A percentile compares a stretch with the other conserved stretches of the same genome.
Conservation (phyloP, 345 rosid genomes). For the Pistacia atlantica region DNA sequence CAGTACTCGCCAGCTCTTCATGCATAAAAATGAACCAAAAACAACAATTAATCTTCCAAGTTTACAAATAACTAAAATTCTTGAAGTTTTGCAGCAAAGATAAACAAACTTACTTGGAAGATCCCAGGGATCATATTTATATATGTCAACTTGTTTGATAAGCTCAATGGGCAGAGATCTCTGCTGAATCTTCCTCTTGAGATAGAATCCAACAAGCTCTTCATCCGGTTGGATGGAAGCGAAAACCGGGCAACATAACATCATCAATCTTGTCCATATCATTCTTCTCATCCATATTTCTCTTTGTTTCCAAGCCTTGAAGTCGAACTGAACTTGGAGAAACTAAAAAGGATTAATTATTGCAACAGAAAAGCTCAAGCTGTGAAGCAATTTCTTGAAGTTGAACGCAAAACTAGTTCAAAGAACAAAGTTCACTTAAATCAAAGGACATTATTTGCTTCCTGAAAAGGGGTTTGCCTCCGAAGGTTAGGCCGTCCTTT, state of each 20-base stretch:
- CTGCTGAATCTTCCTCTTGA: conserved; percentile 67
- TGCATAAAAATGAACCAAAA: not conserved
- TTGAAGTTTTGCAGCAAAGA: not conserved
- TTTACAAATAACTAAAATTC: not conserved
- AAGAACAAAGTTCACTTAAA: conserved; percentile 16
- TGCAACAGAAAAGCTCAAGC: conserved; percentile 10
- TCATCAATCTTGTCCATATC: conserved; percentile 64
- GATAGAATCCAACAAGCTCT: conserved; percentile 89
- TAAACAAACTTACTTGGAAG: conserved; percentile 77
- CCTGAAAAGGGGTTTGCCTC: conserved; percentile 32
- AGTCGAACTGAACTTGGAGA: not conserved
- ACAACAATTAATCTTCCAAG: not conserved
- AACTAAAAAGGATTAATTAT: not conserved
- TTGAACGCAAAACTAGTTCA: not conserved
- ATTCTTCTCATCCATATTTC: conserved; percentile 46
- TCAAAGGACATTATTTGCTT: conserved; percentile 33
- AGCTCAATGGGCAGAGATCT: conserved; percentile 68
- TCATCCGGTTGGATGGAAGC: conserved; percentile 98
- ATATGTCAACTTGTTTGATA: conserved; percentile 91
- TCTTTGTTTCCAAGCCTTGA: conserved; percentile 1
- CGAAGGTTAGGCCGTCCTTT: conserved; percentile 41
- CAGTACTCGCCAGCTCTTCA: conserved; percentile 66
- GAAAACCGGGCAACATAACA: conserved; percentile 82
- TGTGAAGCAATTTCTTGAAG: conserved; percentile 20
- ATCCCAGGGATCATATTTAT: conserved; percentile 96